Conservation (phyloP, 2,329 filamentous ascomycete species). For the Chaetomium sp. region DNA sequence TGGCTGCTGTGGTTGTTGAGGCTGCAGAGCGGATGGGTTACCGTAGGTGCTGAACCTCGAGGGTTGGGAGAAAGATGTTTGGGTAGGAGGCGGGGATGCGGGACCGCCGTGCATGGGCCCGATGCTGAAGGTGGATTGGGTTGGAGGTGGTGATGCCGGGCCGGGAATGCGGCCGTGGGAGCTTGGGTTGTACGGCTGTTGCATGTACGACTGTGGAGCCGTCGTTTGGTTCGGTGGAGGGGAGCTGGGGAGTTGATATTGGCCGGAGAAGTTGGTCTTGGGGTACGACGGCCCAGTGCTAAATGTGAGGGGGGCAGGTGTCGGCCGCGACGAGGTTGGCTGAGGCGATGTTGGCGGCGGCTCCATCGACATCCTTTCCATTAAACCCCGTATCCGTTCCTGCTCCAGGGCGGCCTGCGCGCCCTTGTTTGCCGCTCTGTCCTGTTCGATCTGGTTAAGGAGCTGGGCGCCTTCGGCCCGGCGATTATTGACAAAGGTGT, state of each 20-base stretch:
- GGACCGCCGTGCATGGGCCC: slow-evolving; percentile 39
- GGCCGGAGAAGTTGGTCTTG: slow-evolving; percentile 47
- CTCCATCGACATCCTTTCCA: slow-evolving; percentile 96
- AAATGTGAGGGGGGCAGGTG: slow-evolving; percentile 33
- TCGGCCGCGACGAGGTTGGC: slow-evolving; percentile 31
- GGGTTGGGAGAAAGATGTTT: slow-evolving; percentile 45
- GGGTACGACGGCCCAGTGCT: slow-evolving; percentile 42
- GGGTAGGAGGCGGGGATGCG: slow-evolving; percentile 53
- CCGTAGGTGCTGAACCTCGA: slow-evolving; percentile 44
- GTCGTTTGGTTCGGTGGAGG: slow-evolving; percentile 45
- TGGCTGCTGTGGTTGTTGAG: slow-evolving; percentile 36
- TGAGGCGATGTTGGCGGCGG: slow-evolving; percentile 39
- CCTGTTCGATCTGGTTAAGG: slow-evolving; percentile 78
- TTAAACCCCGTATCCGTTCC: slow-evolving; percentile 76
- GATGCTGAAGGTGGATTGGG: slow-evolving; percentile 46
- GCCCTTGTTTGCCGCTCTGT: slow-evolving; percentile 55
- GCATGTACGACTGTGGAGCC: slow-evolving; percentile 40
- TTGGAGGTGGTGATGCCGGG: slow-evolving; percentile 54
- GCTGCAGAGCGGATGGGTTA: slow-evolving; percentile 33
- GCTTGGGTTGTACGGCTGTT: slow-evolving; percentile 48
- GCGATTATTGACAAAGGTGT: slow-evolving; percentile 92
- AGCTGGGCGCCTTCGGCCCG: slow-evolving; percentile 86
- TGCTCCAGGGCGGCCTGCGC: slow-evolving; percentile 72
- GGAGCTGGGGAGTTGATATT: slow-evolving; percentile 54
- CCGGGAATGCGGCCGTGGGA: slow-evolving; percentile 52